Evolutionary conservation across 2,329 filamentous ascomycete genomes (phyloP), one percentile per base, ranked within the genome.

Genomic region (Stemphylium lycopersici): DNA sequence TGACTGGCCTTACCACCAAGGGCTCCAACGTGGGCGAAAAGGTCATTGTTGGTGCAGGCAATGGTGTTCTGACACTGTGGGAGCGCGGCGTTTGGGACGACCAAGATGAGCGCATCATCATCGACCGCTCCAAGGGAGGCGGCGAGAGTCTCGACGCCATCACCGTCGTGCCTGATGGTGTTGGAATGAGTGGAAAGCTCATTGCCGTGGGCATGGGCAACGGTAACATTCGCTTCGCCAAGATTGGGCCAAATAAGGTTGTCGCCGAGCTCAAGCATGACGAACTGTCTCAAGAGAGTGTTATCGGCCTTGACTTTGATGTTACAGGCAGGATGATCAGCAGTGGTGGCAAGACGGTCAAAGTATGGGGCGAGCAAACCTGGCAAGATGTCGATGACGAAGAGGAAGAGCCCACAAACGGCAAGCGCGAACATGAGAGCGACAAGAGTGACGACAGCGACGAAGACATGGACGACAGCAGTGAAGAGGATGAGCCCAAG

Each of bases 1-100:
- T 98, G 15, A 84, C 87, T 0, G 92, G 92, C 0, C 77, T 96
- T 56, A 86, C 90, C 0, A 87, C 88, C 26, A 87, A 86, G 53
- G 84, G 83, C 26, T 82, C 83, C 6, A 88, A 86, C 66, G 89
- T 90, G 41, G 91, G 91, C 4, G 83, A 88, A 66, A 89, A 89
- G 71, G 82, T 95, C 3, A 75, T 95, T 2, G 90, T 92, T 0
- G 89, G 90, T 32, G 91, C 90, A 22, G 88, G 86, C 15, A 88
- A 85, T 37, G 95, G 95, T 3, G 86, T 97, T 1, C 74, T 98
- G 59, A 97, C 93, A 4, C 79, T 98, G 6, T 99, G 95, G 93
- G 93, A 99, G 75, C 89, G 89, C 63, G 93, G 93, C 1, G 86
- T 90, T 0, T 98, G 95, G 93, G 93, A 96, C 69, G 93, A 98